Conservation (phyloP, 1,284 basidiomycete species). For the Tilletia indica region DNA sequence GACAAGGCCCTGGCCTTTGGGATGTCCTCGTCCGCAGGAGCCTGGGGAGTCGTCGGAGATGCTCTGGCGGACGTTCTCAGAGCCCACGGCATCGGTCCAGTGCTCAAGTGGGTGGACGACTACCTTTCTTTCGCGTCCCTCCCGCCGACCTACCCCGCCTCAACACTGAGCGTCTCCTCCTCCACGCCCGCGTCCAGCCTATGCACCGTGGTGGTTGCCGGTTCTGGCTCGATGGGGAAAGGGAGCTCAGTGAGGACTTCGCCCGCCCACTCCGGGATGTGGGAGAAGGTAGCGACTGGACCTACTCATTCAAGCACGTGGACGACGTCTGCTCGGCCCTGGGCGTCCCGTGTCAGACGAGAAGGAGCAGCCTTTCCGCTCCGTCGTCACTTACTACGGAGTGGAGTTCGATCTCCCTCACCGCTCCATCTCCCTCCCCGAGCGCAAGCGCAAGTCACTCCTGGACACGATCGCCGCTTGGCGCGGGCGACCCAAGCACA, state of each 20-base stretch:
- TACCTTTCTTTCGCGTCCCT: background rate
- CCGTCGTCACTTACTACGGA: background rate
- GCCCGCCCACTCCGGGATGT: background rate
- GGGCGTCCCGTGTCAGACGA: background rate
- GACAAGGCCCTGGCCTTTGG: background rate
- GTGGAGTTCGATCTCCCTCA: background rate
- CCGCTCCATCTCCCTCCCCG: background rate
- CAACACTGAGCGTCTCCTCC: background rate
- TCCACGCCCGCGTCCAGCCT: background rate
- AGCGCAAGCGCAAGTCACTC: background rate
- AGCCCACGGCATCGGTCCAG: background rate
- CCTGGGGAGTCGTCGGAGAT: background rate
- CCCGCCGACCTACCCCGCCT: background rate
- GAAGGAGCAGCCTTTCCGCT: background rate
- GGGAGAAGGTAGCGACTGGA: background rate
- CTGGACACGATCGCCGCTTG: background rate
- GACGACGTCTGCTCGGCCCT: background rate
- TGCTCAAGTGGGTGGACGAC: constrained; percentile 2
- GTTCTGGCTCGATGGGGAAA: background rate
- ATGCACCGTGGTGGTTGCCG: background rate
- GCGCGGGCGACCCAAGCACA: background rate
- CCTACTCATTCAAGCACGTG: background rate
- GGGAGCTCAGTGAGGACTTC: background rate
- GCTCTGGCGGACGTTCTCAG: background rate
- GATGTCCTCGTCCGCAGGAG: background rate